Evolutionary conservation across 2,329 filamentous ascomycete species (phyloP), one percentile per base, ranked within the genome.

Genomic region (Colletotrichum plurivorum): DNA sequence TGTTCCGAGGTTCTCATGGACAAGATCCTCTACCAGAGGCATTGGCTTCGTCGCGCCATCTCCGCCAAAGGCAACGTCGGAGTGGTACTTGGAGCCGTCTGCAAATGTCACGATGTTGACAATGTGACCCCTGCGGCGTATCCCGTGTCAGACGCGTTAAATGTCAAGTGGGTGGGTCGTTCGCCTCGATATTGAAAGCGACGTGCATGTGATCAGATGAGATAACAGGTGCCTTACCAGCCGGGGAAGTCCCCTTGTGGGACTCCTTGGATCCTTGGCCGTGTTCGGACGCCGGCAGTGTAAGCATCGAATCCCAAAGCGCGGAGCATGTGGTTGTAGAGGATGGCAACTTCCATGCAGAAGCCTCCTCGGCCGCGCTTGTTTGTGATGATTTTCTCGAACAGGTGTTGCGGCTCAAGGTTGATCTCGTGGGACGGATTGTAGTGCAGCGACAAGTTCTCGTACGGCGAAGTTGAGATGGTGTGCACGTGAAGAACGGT

Each of bases 21-120:
- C 76, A 15, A 78, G 75, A 10, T 78, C 78, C 15, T 84, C 78
- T 20, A 82, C 75, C 2, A 93, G 78, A 1, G 84, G 84, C 45
- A 93, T 77, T 7, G 90, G 90, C 16, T 79, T 78, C 2, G 87
- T 90, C 3, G 89, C 83, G 8, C 88, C 87, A 73, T 90, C 87
- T 20, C 87, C 88, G 54, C 91, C 91, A 74, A 93, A 93, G 5
- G 85, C 88, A 12, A 90, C 87, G 75, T 93, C 91, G 10, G 88
- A 77, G 74, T 86, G 79, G 77, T 85, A 90, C 65, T 82, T 80
- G 31, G 83, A 82, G 46, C 80, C 81, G 6, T 82, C 78, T 2
- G 82, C 75, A 41, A 93, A 80, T 1, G 83, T 86, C 49, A 91
- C 84, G 60, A 92, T 88, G 72, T 89, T 87, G 53, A 91, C 82